These are phyloP conservation scores for Strobilomyces echinocephalus DNA, from an alignment of 768 basidiomycete genomes.

Conservation along the genomic window DNA sequence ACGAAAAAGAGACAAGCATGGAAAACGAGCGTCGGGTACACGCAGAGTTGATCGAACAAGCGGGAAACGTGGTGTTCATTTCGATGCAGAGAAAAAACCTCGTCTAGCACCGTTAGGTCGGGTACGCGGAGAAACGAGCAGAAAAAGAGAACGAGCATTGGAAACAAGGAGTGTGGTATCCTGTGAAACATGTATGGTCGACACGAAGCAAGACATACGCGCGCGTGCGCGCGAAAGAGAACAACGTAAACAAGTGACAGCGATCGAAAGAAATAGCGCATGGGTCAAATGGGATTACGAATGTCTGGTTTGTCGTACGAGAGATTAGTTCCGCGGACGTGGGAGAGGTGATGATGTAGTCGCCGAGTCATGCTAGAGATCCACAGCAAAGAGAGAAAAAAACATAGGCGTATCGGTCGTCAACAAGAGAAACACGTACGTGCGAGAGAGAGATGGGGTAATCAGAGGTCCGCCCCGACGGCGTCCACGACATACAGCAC, in stretches of 20 bases:
- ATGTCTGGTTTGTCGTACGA: slow-evolving; percentile 15
- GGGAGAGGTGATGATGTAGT: slow-evolving; percentile 10
- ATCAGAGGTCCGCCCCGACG: slow-evolving; percentile 59
- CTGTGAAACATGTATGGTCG: slow-evolving; percentile 3
- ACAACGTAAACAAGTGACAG: neutral
- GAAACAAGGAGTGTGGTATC: slow-evolving; percentile 21
- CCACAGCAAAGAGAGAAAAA: slow-evolving; percentile 7
- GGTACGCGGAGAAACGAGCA: neutral
- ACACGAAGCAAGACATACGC: neutral
- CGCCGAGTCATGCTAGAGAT: slow-evolving; percentile 7
- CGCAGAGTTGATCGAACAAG: neutral
- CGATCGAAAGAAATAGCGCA: neutral
- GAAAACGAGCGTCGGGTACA: too few relatives aligned
- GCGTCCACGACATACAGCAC: slow-evolving; percentile 86
- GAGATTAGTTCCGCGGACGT: slow-evolving; percentile 20
- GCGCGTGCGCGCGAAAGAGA: neutral
- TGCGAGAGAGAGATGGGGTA: neutral
- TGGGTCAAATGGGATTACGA: slow-evolving; percentile 13
- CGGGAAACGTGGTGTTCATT: neutral
- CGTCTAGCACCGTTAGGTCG: neutral
- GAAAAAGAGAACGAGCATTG: neutral
- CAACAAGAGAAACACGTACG: neutral
- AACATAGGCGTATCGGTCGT: slow-evolving; percentile 10
- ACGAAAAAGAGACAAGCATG: too few relatives aligned
- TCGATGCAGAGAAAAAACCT: neutral